Evolutionary conservation across 495 filamentous ascomycete species (phyloP).

Genomic region (Penicillium ucsense): DNA sequence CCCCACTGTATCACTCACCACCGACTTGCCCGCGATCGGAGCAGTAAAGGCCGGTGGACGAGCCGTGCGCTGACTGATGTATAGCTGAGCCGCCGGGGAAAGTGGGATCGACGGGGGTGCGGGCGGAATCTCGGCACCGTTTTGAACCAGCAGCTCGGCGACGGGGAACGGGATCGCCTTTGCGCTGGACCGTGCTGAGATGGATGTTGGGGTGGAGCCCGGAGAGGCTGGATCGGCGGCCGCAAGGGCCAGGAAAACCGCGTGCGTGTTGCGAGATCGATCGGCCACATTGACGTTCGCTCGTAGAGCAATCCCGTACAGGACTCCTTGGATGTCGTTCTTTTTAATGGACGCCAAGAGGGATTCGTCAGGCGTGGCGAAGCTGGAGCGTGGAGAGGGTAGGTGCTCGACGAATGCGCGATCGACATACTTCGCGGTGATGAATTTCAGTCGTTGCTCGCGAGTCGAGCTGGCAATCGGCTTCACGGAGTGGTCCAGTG

Average conservation of each 20-base stretch:
- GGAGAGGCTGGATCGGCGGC: constrained; percentile 83
- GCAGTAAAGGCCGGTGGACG: constrained; percentile 18
- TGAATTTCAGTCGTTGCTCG: constrained; percentile 84
- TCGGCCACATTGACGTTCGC: constrained; percentile 85
- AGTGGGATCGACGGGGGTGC: constrained; percentile 67
- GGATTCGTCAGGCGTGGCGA: constrained; percentile 73
- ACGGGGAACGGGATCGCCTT: constrained; percentile 62
- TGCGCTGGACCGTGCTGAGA: constrained; percentile 20
- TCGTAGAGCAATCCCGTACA: constrained; percentile 79
- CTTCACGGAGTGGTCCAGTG: constrained; percentile 59
- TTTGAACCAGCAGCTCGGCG: constrained; percentile 87
- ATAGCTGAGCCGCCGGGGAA: constrained; percentile 63
- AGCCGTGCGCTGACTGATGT: constrained; percentile 72
- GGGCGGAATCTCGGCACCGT: constrained; percentile 79
- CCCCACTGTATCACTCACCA: constrained; percentile 30
- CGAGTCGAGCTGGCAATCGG: constrained; percentile 67
- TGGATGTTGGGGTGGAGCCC: constrained; percentile 35
- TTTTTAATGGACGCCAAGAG: constrained; percentile 90
- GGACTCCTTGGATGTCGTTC: constrained; percentile 83
- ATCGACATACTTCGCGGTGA: constrained; percentile 90
- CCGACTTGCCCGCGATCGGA: constrained; percentile 15
- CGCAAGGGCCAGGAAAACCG: constrained; percentile 84
- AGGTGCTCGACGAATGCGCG: constrained; percentile 71
- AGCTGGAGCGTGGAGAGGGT: constrained; percentile 63
- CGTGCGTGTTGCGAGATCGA: constrained; percentile 78